phyloP scores from a whole-genome alignment of 345 rosid genomes.

The Gossypioides kirkii region DNA sequence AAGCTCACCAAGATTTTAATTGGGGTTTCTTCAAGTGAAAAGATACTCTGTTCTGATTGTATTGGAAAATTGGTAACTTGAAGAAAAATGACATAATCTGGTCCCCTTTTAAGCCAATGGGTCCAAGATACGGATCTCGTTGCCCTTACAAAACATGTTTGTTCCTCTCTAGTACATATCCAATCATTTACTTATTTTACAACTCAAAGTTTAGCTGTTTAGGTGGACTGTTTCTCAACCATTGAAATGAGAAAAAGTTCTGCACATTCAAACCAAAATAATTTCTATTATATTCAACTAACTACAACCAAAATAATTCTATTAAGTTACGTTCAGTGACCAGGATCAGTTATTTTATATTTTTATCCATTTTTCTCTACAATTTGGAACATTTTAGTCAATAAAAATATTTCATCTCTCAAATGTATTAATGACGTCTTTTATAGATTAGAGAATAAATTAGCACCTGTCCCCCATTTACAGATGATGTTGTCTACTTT shows the following conservation, averaged over 20 bases:
- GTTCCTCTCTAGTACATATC: conserved; percentile 7
- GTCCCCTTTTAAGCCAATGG: conserved; percentile 35
- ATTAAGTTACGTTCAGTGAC: too few relatives aligned
- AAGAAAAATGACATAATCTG: conserved; percentile 7
- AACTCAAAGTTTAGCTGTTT: conserved; percentile 8
- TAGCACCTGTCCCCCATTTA: too few relatives aligned
- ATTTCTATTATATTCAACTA: too few relatives aligned
- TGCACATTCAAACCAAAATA: conserved; percentile 34
- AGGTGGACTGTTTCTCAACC: conserved; percentile 25
- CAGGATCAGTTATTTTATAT: too few relatives aligned
- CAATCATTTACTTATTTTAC: conserved; percentile 7
- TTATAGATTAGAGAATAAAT: too few relatives aligned
- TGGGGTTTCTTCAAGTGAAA: conserved; percentile 2
- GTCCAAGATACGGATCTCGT: conserved; percentile 20
- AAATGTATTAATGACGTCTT: too few relatives aligned
- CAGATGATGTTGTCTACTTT: too few relatives aligned
- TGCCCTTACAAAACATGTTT: conserved; percentile 13
- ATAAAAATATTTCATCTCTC: too few relatives aligned
- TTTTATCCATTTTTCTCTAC: too few relatives aligned
- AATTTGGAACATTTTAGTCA: too few relatives aligned
- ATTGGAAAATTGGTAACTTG: neutral
- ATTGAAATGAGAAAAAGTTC: conserved; percentile 15
- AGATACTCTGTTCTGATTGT: neutral
- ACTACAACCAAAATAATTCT: too few relatives aligned
- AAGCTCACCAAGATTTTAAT: too few relatives aligned